phyloP scores from a whole-genome alignment of 208 protist species.

The Leishmania braziliensis region DNA sequence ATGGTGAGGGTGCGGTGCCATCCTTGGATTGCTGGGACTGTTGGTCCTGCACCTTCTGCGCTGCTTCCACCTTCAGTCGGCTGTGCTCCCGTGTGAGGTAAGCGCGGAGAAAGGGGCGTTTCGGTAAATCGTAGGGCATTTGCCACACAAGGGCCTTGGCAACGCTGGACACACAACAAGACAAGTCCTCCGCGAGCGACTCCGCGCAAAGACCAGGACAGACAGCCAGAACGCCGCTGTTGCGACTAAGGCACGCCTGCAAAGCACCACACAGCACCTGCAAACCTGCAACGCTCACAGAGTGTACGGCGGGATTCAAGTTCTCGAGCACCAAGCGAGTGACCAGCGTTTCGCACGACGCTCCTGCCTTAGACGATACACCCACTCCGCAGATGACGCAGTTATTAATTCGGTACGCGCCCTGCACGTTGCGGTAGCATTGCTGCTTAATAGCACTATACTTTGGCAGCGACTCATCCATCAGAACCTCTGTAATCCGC shows the following conservation, averaged over 20 bases:
- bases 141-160: conserved; percentile 37
- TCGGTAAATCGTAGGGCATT: conserved; percentile 31
- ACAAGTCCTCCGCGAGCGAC: conserved; percentile 49
- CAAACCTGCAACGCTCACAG: conserved; percentile 38
- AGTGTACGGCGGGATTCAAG: conserved; percentile 16
- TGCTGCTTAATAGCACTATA: conserved; percentile 67
- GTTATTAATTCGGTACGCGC: conserved; percentile 25
- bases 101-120: conserved; percentile 19
- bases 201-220: conserved; percentile 58
- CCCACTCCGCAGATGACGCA: conserved; percentile 60
- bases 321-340: conserved; percentile 21
- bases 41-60: neutral
- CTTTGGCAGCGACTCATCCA: conserved; percentile 73
- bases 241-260: conserved; percentile 47
- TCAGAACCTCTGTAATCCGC: conserved; percentile 54
- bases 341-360: conserved; percentile 29
- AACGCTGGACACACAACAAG: conserved; percentile 41
- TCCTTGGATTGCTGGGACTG: neutral
- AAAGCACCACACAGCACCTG: conserved; percentile 58
- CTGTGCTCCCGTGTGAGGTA: conserved; percentile 27
- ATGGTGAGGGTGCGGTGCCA: neutral
- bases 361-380: conserved; percentile 4
- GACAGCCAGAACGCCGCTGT: conserved; percentile 65
- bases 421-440: conserved; percentile 58
- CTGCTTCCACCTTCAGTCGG: conserved; percentile 17